Conservation (phyloP, 2,329 filamentous ascomycete genomes). For the Penicillium sp. region DNA sequence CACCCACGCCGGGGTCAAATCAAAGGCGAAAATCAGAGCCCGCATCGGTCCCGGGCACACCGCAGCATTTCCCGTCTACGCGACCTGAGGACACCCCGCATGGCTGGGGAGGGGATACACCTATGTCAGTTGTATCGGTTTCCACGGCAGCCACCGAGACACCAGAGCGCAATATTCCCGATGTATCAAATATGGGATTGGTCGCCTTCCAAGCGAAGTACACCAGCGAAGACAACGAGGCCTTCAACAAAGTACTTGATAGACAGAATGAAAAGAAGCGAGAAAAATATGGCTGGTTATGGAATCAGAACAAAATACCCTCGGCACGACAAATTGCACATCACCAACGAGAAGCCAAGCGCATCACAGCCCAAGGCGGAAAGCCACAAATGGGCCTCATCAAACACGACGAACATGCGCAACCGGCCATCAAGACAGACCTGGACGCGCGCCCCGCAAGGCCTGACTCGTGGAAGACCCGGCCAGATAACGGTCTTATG, state of each 20-base stretch:
- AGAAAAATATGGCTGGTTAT: constrained; percentile 85
- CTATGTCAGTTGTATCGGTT: constrained; percentile 54
- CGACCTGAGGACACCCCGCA: constrained; percentile 29
- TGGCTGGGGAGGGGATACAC: constrained; percentile 69
- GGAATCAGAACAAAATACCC: constrained; percentile 78
- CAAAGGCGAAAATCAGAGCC: constrained; percentile 12
- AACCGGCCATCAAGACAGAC: constrained; percentile 57
- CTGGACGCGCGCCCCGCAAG: constrained; percentile 70
- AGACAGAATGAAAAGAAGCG: constrained; percentile 80
- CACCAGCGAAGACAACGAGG: constrained; percentile 97
- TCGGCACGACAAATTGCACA: constrained; percentile 59
- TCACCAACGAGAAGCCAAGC: constrained; percentile 59
- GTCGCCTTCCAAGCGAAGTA: constrained; percentile 86
- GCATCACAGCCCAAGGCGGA: constrained; percentile 62
- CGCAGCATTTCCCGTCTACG: constrained; percentile 49
- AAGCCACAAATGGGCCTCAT: constrained; percentile 54
- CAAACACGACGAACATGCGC: constrained; percentile 35
- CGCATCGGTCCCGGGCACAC: constrained; percentile 43
- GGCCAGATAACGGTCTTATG: constrained; percentile 81
- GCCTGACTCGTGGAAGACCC: constrained; percentile 70
- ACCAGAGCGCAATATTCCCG: constrained; percentile 51
- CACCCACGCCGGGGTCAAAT: constrained; percentile 65
- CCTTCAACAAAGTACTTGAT: constrained; percentile 88
- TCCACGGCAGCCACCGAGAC: constrained; percentile 28
- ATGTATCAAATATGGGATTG: constrained; percentile 71